phyloP scores from a whole-genome alignment of 331 rosid genomes.

The Rosa hybrid region DNA sequence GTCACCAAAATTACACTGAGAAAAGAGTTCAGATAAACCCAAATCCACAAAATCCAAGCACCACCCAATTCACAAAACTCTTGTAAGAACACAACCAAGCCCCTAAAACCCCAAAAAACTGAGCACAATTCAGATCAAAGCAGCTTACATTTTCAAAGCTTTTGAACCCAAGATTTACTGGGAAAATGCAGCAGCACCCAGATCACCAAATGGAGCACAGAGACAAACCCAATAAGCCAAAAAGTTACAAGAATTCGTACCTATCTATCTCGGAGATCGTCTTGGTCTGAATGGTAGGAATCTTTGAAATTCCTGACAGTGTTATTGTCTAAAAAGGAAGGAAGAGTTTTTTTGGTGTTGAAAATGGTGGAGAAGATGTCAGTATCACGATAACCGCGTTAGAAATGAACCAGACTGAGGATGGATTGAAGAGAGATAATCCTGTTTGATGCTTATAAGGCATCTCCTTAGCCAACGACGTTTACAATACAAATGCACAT shows the following conservation, averaged over 20 bases:
- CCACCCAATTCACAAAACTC: constrained; percentile 32
- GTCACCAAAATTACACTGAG: constrained; percentile 1
- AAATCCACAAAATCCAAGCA: constrained; percentile 18
- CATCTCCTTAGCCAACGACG: too few relatives aligned
- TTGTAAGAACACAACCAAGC: constrained; percentile 2
- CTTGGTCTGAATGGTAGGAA: constrained; percentile 27
- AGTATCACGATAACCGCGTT: too few relatives aligned
- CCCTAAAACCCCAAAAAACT: constrained; percentile 16
- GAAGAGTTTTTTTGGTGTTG: not conserved
- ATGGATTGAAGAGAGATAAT: too few relatives aligned
- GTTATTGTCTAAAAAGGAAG: constrained; percentile 15
- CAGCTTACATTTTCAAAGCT: constrained; percentile 1
- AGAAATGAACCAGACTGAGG: too few relatives aligned
- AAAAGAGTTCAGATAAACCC: constrained; percentile 15
- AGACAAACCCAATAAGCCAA: constrained; percentile 25
- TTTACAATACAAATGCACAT: too few relatives aligned
- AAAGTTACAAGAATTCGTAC: constrained; percentile 28
- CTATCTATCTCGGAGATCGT: constrained; percentile 12
- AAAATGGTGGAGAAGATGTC: constrained; percentile 40
- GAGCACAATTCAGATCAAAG: constrained; percentile 31
- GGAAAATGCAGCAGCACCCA: constrained; percentile 41
- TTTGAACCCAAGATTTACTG: not conserved
- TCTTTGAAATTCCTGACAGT: constrained; percentile 24
- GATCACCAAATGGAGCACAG: constrained; percentile 36
- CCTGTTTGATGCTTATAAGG: too few relatives aligned